Percentiles rank a stretch among this genome's conserved stretches.
These are phyloP conservation scores for Hsuehochloa calcarea DNA, from an alignment of 176 grass and related monocot genomes.

Conservation along the genomic window DNA sequence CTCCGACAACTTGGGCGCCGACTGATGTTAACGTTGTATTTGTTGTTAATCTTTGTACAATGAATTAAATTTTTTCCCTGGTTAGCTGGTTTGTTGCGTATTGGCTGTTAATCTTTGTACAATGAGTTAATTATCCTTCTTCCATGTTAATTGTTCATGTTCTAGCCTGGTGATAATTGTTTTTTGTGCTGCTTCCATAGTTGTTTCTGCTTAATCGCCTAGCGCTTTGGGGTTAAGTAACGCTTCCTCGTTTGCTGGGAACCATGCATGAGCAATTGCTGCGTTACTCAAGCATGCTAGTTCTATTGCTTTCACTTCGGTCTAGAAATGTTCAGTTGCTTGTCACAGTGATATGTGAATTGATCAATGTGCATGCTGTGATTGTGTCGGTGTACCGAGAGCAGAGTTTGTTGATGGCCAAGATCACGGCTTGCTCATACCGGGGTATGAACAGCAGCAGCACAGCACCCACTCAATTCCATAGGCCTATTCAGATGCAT, in stretches of 20 bases:
- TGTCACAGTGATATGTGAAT: no score
- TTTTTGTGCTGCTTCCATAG: constrained; percentile 1
- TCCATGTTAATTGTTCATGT: not conserved
- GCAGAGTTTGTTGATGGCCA: not conserved
- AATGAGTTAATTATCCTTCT: not conserved
- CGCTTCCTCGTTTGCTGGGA: not conserved
- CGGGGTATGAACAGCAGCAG: not conserved
- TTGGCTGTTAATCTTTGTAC: not conserved
- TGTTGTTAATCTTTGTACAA: not conserved
- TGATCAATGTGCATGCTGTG: not conserved
- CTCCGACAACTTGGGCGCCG: not conserved
- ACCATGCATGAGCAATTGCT: no score
- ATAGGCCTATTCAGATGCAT: not conserved
- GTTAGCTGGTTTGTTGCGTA: not conserved
- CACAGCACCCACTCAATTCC: not conserved
- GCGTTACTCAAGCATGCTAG: not conserved
- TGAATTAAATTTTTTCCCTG: not conserved
- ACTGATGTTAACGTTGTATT: not conserved
- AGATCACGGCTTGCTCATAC: not conserved
- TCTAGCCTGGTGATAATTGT: not conserved
- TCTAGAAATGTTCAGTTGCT: not conserved
- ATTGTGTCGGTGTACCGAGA: not conserved
- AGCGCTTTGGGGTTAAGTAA: not conserved
- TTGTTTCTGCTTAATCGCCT: not conserved
- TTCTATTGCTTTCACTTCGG: not conserved